Evolutionary conservation across 345 rosid genomes (phyloP), one percentile per base, ranked within the genome.

Genomic region (Populus davidiana): DNA sequence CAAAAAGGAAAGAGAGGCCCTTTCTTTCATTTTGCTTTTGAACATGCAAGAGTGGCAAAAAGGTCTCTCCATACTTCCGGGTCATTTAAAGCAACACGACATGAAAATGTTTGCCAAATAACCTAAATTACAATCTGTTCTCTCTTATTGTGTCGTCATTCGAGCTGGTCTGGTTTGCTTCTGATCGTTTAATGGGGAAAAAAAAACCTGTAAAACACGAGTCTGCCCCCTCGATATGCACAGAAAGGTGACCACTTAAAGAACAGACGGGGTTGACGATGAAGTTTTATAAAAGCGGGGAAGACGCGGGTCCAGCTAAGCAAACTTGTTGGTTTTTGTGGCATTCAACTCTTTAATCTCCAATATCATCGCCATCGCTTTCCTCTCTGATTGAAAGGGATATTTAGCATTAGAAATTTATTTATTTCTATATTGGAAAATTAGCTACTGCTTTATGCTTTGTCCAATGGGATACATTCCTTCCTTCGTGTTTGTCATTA

Each of bases 121-220:
- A 35, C 41, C 23, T 61, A 17, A 36, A 56, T 56, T 67, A 36
- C 43, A 27, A 17, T 29, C 38, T 68, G 35, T 68, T 75, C 56
- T 44, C 78, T 75, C 72, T 67, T 14, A 78, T 76, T 66, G 36
- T 70, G 72, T 61, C 75, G 78, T 82, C 70, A 65, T 72, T 80
- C 70, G 44, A 67, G 63, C 36, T 65, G 56, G 23, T 39, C 43
- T 65, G 56, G 23, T 39, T 71, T 68, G 63, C 44, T 35, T 44
- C 69, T 82, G 76, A 72, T 77, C 80, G 69, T 63, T 59, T 78
- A 76, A 73, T 76, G 41, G 76, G 73, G 50, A 72, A 70, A 64
- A 74, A 23, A 35, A 33, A 33, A 33, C 35, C 35, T 33, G 35
- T 3, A 33, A 31, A 56, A 14, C 8, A 16, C 25, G 38, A 56